Base-by-base conservation (phyloP, 2,329 filamentous ascomycete genomes). In the Diplodia mutila region DNA sequence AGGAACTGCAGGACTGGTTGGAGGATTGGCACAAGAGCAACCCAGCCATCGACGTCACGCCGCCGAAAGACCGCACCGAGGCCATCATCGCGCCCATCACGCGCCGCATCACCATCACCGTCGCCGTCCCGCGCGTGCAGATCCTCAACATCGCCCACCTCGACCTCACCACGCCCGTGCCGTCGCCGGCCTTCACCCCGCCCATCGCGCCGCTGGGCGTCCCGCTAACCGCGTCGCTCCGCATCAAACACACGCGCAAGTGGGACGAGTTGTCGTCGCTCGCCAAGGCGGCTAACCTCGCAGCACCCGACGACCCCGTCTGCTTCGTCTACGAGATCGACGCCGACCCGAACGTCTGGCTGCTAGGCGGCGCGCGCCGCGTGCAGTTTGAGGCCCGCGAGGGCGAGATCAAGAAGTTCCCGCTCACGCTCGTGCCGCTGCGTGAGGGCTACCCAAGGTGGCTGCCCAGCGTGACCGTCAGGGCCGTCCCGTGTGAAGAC, bases 311-410 rank as follows among this genome's bases (percentile, higher is more conserved):
- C 16, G 81, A 82, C 0, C 84, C 87, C 25, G 82, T 93, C 1
- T 89, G 93, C 70, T 97, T 97, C 74, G 88, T 90, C 71, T 96
- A 95, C 78, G 94, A 97, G 72, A 84, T 98, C 25, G 87, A 88
- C 16, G 90, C 90, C 0, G 87, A 89, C 18, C 81, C 86, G 1
- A 93, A 94, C 48, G 85, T 87, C 0, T 98, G 94, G 94, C 86
- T 97, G 1, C 82, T 98, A 3, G 94, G 93, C 25, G 94, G 94
- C 0, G 88, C 90, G 52, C 86, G 91, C 59, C 91, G 92, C 70
- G 91, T 90, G 0, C 91, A 92, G 74, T 96, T 97, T 73, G 85
- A 85, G 7, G 87, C 78, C 3, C 70, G 65, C 4, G 79, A 87
- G 70, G 81, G 80, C 53, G 82, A 87, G 67, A 74, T 75, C 4